Evolutionary conservation across 257 asterid genomes (phyloP).

Genomic region (Solanum gracilifrons): DNA sequence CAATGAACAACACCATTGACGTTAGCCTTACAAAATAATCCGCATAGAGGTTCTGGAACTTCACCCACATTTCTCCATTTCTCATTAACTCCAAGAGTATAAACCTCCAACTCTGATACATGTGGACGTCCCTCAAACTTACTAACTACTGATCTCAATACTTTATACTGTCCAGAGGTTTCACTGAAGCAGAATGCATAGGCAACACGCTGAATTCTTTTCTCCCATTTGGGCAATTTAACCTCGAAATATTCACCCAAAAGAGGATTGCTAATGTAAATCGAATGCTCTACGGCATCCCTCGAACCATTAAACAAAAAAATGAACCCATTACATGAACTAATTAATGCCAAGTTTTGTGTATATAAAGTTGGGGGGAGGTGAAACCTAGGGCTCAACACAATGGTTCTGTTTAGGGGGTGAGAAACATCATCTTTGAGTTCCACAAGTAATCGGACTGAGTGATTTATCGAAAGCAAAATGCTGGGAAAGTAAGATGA

Average conservation of each 20-base stretch:
- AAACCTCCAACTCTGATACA: background rate
- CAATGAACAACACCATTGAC: background rate
- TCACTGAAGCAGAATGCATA: background rate
- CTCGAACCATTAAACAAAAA: background rate
- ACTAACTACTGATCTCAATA: background rate
- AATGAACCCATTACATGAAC: background rate
- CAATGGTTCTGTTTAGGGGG: background rate
- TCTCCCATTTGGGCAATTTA: background rate
- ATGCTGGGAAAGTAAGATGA: background rate
- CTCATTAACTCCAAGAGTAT: background rate
- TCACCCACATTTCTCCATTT: background rate
- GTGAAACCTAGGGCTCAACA: background rate
- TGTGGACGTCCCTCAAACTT: background rate
- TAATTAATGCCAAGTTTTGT: background rate
- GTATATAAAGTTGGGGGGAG: background rate
- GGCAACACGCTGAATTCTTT: background rate
- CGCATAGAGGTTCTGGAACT: background rate
- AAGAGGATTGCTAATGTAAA: background rate
- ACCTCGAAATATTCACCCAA: background rate
- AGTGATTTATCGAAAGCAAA: background rate
- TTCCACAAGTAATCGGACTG: background rate
- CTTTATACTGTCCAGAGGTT: background rate
- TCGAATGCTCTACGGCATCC: background rate
- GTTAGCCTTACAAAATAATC: background rate
- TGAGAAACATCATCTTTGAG: background rate